Conservation (phyloP, 805 yeast species). For the Cyberlindnera veronae region DNA sequence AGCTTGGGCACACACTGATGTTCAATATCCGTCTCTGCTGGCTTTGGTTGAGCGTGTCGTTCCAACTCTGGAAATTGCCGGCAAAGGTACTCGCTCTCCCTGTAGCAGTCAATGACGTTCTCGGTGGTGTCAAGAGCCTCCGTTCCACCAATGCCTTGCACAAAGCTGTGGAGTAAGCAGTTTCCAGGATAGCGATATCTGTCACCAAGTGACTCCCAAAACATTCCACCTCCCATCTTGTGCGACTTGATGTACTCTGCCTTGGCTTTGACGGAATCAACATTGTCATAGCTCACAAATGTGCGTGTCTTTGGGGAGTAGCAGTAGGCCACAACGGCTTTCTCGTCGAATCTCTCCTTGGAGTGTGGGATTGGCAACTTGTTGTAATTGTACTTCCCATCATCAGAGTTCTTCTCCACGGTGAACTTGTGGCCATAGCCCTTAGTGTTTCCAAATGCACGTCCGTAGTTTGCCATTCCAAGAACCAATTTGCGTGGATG, state of each 20-base stretch:
- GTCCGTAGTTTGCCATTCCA: conserved; percentile 89
- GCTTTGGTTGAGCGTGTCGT: no score
- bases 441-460: conserved; percentile 43
- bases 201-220: conserved; percentile 94
- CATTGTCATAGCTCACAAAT: conserved; percentile 67
- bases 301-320: conserved; percentile 36
- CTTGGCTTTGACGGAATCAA: conserved; percentile 48
- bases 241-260: conserved; percentile 50
- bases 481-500: conserved; percentile 52
- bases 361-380: conserved; percentile 45
- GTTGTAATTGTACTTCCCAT: conserved; percentile 52
- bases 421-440: conserved; percentile 43
- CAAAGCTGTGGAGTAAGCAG: conserved; percentile 46
- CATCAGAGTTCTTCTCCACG: conserved; percentile 27
- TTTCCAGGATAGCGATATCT: conserved; percentile 28
- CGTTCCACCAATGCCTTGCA: conserved; percentile 25
- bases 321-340: conserved; percentile 52
- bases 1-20: no score
- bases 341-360: conserved; percentile 48
- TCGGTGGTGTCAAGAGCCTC: conserved; percentile 8
- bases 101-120: conserved; percentile 12
- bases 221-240: conserved; percentile 79
- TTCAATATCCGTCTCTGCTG: no score
- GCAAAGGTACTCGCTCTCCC: conserved; percentile 11
- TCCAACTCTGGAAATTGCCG: not conserved